Base-by-base conservation (phyloP, 192 early-diverging fungal genomes). In the Rhizoclosmatium sp. region DNA sequence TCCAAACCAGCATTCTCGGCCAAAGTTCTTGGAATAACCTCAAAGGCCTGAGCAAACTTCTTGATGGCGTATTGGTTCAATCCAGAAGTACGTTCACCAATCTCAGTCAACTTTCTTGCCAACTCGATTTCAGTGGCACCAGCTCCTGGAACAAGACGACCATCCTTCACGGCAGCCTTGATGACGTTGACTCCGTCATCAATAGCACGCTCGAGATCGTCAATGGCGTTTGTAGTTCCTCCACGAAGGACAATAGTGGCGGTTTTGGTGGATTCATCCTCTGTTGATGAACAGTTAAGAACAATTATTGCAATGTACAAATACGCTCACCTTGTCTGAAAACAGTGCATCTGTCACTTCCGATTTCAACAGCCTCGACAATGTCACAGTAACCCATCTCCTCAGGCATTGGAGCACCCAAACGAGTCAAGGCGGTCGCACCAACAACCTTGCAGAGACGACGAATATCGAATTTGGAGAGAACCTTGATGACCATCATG, bases 311-410 rank as follows among this genome's bases (percentile, higher is more conserved):
- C 0, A 7, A 54, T 54, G 51, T 54, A 16, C 45, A 19, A 19
- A 10, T 4, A 16, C 4, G 59, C 60, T 12, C 68, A 84, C 86
- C 89, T 86, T 99, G 97, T 79, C 96, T 90, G 88, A 99, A 95
- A n/a, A 98, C 93, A 10, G 97, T 99, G 77, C 97, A 97, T 70
- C 96, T 92, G 86, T 99, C 97, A 80, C 93, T 92, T 78, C 97
- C 97, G 84, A 99, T 97, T 85, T 99, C 97, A 64, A 97, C 93
- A 46, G 94, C 93, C 82, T 97, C 95, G 41, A 99, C 93, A 85
- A 98, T 89, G 75, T 99, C 97, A 88, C 96, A 98, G 89, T 90
- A 96, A 59, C 97, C 97, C 93, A 98, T 95, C 78, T 99, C 97
- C 89, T 99, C 97, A 39, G 96, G 85, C 81, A 90, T 96, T 42